phyloP scores from a whole-genome alignment of 139 green algal genomes.

The Trebouxia sp. region DNA sequence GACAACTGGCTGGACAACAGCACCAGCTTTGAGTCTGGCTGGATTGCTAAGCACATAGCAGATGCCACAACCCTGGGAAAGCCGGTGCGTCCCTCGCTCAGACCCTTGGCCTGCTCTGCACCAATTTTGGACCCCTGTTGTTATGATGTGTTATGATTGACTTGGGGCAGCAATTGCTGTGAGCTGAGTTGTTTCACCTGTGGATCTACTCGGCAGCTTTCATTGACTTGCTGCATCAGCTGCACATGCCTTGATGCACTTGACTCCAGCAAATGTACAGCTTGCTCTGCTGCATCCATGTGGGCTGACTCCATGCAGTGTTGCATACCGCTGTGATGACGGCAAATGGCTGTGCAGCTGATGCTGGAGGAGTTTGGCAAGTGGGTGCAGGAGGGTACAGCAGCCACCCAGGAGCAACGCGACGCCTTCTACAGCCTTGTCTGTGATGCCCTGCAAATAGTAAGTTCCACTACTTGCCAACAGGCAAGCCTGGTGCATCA shows the following conservation, averaged over 20 bases:
- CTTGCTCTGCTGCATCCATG: no score
- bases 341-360: constrained; percentile 20
- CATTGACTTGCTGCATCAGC: neutral
- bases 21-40: constrained; percentile 40
- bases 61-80: constrained; percentile 37
- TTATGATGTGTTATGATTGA: no score
- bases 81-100: constrained; percentile 39
- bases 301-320: no score
- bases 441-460: constrained; percentile 1
- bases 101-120: neutral
- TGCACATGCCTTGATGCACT: neutral
- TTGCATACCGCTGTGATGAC: neutral
- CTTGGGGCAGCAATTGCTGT: no score
- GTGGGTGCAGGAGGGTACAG: constrained; percentile 26
- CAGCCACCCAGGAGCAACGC: neutral
- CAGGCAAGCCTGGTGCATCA: no score
- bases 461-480: no score
- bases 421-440: constrained; percentile 24
- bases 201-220: neutral
- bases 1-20: constrained; percentile 63
- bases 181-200: neutral
- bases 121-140: neutral
- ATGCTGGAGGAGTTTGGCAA: constrained; percentile 45
- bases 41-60: constrained; percentile 46
- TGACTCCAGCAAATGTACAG: neutral